Base-by-base conservation (phyloP, 208 protist species). In the Endotrypanum monterogeii region DNA sequence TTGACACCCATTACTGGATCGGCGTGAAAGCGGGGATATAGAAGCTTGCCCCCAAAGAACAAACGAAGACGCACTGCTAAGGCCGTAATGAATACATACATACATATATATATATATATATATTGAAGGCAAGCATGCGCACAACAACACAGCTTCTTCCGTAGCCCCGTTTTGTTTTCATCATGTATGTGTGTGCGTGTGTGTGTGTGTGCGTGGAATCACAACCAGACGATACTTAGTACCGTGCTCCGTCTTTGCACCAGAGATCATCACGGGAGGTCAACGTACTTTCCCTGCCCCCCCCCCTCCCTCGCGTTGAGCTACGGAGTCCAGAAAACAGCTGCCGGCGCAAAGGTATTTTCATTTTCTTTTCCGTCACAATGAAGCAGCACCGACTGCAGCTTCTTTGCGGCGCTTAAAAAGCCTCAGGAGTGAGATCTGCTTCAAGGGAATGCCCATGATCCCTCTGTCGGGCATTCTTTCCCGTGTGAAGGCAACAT, bases 361-460 rank as follows among this genome's bases (percentile, higher is more conserved):
- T 2, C 6, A 25, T 55, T n/a, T 55, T 51, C 48, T 9, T 9
- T 18, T 20, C 14, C 48, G 18, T 23, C 39, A 46, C 30, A 25
- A 8, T 20, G 32, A 3, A 14, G 32, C 8, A 18, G 5, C 52
- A 25, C 48, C 25, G n/a, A 0, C 51, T 16, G 46, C 3, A 11
- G 6, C 30, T 2, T 46, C 54, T 46, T 61, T 72, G n/a, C 73
- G 39, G 1, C 67, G 73, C 39, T 78, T 73, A 41, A 78, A 83
- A 44, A 83, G 57, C 2, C 74, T 54, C 32, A 58, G 56, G 9
- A 83, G 58, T 3, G 72, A 78, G 1, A 79, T 9, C 56, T 83
- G 78, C 23, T 63, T 65, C 28, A 83, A n/a, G 1, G 78, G 78
- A 44, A 83, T 56, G 12, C 58, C 78, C 52, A 67, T 41, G 2